Percentiles rank a stretch among this genome's conserved stretches.
Evolutionary conservation across 768 basidiomycete species (phyloP).

Genomic region (Boletus fagicola): DNA sequence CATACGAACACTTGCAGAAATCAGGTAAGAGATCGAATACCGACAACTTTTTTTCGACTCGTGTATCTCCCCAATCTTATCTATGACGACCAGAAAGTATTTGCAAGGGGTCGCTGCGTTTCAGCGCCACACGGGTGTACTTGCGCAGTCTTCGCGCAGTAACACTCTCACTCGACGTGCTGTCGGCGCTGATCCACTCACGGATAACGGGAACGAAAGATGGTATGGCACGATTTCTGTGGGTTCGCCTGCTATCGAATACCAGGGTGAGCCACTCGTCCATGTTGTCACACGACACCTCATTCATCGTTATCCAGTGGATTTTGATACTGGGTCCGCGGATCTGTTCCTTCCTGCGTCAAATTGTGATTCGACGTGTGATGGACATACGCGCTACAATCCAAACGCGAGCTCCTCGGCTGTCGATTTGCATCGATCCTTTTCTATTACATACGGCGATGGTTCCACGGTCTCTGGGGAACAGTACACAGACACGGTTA

Average conservation of each 20-base stretch:
- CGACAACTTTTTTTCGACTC: too few species aligned
- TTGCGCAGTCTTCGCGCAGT: not conserved
- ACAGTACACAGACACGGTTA: constrained; percentile 41
- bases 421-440: constrained; percentile 20
- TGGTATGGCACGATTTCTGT: constrained; percentile 30
- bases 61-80: constrained; percentile 5
- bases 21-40: too few species aligned
- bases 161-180: constrained; percentile 4
- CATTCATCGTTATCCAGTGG: constrained; percentile 13
- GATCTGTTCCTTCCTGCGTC: constrained; percentile 34
- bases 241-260: constrained; percentile 23
- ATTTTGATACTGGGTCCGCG: constrained; percentile 38
- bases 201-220: constrained; percentile 8
- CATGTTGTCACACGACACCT: not conserved
- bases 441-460: constrained; percentile 44
- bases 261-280: constrained; percentile 13
- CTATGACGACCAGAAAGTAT: constrained; percentile 18
- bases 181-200: constrained; percentile 10
- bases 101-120: constrained; percentile 11
- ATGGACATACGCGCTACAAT: constrained; percentile 36
- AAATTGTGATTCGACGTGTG: constrained; percentile 31
- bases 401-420: constrained; percentile 34
- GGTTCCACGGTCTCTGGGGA: constrained; percentile 40
- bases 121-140: not conserved
- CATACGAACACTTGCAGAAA: too few species aligned